Evolutionary conservation across 345 rosid species (phyloP), one percentile per base, ranked within the genome.

Genomic region (Dovyalis caffra): DNA sequence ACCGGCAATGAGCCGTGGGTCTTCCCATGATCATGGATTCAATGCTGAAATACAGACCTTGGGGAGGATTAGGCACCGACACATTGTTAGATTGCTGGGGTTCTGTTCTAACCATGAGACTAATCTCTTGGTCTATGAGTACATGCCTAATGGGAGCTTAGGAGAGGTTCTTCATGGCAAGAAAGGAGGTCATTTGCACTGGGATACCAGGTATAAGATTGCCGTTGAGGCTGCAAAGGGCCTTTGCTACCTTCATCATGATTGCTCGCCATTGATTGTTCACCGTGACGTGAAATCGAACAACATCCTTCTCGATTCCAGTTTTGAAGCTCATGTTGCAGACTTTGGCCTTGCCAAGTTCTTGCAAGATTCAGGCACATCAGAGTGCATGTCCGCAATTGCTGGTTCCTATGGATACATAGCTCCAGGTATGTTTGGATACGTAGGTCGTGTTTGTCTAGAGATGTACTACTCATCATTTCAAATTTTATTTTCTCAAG

Each of bases 391-490:
- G 98, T 93, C 98, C 69, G 98, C 97, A 26, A 93, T 93, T 57
- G 97, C 98, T 69, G 98, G 98, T 29, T 94, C 98, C 69, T 94
- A 94, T 63, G 98, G 98, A 65, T 94, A 94, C 77, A 94, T 94
- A 0, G 98, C 97, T 68, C 98, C 98, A 71, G 97, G 98, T 94
- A 86, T 56, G 38, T 61, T 66, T 6, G 35, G 28, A 18, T 66
- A n/a, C 34, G 9, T 8, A 5, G 34, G 51, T 25, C 76, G 15
- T 74, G 35, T 26, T 16, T 69, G 45, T 49, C 57, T 34, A 23
- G 71, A 61, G 32, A 5, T 34, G 34, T 61, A 21, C 70, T n/a
- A n/a, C n/a, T n/a, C n/a, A n/a, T 31, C 33, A 40, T 75, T 68
- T 70, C 37, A 29, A 57, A 3, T 35, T 43, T 73, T 28, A 1